Evolutionary conservation across 306 rosid species (phyloP).

Genomic region (Medicago lupulina): DNA sequence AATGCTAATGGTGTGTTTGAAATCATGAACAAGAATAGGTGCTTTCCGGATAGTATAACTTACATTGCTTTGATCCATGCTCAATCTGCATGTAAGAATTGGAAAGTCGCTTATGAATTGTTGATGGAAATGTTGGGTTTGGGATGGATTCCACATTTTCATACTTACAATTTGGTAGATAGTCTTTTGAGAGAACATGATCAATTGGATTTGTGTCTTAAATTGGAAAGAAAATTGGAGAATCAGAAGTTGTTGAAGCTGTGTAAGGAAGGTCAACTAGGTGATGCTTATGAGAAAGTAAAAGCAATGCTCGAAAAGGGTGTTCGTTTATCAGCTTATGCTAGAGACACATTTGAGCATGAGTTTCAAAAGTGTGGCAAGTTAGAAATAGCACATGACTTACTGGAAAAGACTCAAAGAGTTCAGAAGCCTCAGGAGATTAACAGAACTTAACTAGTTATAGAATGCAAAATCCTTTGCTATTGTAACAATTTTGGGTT

Average conservation of each 20-base stretch:
- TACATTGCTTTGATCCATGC: constrained; percentile 69
- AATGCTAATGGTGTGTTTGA: constrained; percentile 61
- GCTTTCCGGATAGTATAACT: constrained; percentile 65
- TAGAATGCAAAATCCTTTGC: neutral
- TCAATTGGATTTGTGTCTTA: constrained; percentile 51
- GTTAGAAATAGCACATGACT: constrained; percentile 53
- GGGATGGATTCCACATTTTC: constrained; percentile 61
- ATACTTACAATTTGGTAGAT: constrained; percentile 55
- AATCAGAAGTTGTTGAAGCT: constrained; percentile 64
- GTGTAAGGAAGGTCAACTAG: constrained; percentile 57
- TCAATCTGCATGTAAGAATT: constrained; percentile 55
- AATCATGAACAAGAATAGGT: constrained; percentile 68
- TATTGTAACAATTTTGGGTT: neutral
- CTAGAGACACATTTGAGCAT: constrained; percentile 59
- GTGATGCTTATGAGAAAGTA: constrained; percentile 65
- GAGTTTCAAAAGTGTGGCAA: constrained; percentile 62
- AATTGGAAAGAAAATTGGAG: constrained; percentile 64
- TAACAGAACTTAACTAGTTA: neutral
- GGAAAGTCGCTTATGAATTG: constrained; percentile 59
- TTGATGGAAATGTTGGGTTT: constrained; percentile 67
- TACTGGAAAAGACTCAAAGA: constrained; percentile 51
- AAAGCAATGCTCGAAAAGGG: constrained; percentile 65
- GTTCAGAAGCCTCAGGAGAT: constrained; percentile 21
- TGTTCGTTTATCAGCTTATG: constrained; percentile 57
- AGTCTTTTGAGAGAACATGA: constrained; percentile 62